phyloP scores from a whole-genome alignment of 257 asterid species.

The Primulina tabacum region DNA sequence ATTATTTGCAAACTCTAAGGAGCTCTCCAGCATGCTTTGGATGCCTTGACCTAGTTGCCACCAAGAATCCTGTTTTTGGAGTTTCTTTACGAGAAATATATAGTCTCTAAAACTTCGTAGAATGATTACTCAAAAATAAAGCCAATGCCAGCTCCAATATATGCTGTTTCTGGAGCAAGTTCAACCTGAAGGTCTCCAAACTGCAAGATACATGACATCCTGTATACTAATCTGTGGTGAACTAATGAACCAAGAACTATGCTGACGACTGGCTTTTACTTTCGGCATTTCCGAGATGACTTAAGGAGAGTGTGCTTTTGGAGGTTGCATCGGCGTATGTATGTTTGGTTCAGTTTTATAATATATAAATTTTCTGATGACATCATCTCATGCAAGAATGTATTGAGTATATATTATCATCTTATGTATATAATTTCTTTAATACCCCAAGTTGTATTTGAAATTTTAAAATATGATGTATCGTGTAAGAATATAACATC shows the following conservation, averaged over 20 bases:
- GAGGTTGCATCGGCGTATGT: too few relatives aligned
- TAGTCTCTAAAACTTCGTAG: conserved; percentile 7
- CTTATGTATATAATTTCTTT: too few relatives aligned
- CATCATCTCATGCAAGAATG: too few relatives aligned
- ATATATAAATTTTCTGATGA: too few relatives aligned
- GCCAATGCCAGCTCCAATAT: conserved; percentile 70
- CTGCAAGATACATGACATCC: conserved; percentile 40
- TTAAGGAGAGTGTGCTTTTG: neutral
- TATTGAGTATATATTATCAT: too few relatives aligned
- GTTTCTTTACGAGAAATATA: conserved; percentile 19
- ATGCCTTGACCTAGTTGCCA: conserved; percentile 82
- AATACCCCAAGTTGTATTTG: too few relatives aligned
- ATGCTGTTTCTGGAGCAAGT: conserved; percentile 70
- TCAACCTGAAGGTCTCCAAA: conserved; percentile 94
- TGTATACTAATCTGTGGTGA: conserved; percentile 3
- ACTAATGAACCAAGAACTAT: neutral
- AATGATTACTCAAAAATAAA: conserved; percentile 57
- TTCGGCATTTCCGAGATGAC: neutral
- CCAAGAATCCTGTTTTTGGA: conserved; percentile 54
- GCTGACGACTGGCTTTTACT: neutral
- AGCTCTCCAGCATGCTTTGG: conserved; percentile 66
- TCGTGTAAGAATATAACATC: too few relatives aligned
- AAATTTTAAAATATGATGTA: too few relatives aligned
- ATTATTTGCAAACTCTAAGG: conserved; percentile 83
- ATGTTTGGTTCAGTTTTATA: too few relatives aligned